Evolutionary conservation across 1,284 basidiomycete species (phyloP), one percentile per base, ranked within the genome.

Genomic region (Naganishia sp.): DNA sequence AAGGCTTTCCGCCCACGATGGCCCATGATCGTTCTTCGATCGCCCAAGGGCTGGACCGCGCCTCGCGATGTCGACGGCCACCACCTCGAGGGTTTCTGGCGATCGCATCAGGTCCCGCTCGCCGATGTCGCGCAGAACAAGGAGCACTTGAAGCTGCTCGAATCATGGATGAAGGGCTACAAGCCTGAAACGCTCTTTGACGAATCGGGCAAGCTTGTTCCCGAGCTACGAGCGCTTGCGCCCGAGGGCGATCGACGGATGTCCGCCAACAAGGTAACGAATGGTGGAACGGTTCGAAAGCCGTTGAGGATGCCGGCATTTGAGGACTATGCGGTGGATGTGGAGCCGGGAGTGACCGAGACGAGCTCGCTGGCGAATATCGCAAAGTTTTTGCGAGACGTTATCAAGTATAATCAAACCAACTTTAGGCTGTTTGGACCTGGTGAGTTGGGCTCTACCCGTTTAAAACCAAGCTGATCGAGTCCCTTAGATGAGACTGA

Each of bases 361-460:
- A 68, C 55, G 7, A 64, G 65, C 25, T 66, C 69, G 57, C 73
- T 75, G 73, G 36, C 44, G 53, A 74, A 74, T 65, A 70, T 74
- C 64, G 74, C 72, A 0, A 66, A 60, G 31, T 75, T 70, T 66
- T 66, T 78, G 33, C 69, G 71, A 43, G 73, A 78, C 55, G 73
- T 68, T 11, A 55, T 66, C n/a, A 59, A 75, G 68, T 87, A 85
- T 65, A 92, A 92, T 75, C 86, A 86, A 1, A 82, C 80, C 25
- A 81, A 83, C 0, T 90, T 91, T 82, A 83, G 90, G 60, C 88
- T 92, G 68, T 92, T 92, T 80, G 90, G 87, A 21, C 90, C 90
- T 0, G 90, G 92, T 72, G 77, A 79, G 72, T 73, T 78, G 52
- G 69, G 45, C 16, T 18, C 21, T 9, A 39, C 10, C 36, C 7